Conservation (phyloP, 2,329 filamentous ascomycete species). For the Magnaporthiopsis rhizophila region DNA sequence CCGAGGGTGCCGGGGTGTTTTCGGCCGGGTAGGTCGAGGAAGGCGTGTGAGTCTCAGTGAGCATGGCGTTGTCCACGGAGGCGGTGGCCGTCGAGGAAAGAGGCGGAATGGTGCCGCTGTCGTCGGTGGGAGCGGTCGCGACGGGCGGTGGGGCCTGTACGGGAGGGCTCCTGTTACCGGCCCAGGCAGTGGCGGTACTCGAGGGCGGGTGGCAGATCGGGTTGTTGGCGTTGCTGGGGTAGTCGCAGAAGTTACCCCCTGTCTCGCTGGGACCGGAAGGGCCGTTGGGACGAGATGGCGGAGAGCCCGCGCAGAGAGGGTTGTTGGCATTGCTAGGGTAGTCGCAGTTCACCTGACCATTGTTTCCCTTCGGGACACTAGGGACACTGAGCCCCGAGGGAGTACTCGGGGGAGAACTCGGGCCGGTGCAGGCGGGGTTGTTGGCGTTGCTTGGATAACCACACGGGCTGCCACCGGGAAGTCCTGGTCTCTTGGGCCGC, state of each 20-base stretch:
- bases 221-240: constrained; percentile 7
- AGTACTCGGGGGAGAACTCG: background rate
- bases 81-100: no score
- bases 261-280: background rate
- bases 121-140: no score
- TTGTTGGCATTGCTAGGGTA: constrained; percentile 3
- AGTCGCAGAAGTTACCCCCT: constrained; percentile 1
- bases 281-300: background rate
- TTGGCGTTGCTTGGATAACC: constrained; percentile 1
- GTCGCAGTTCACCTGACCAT: constrained; percentile 2
- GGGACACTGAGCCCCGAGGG: background rate
- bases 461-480: background rate
- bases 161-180: background rate
- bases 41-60: no score
- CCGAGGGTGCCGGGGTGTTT: background rate
- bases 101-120: no score
- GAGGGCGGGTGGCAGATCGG: background rate
- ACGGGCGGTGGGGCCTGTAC: no score
- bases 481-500: background rate
- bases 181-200: background rate
- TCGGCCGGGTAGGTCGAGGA: background rate
- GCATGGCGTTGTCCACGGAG: no score
- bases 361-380: background rate
- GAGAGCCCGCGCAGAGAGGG: background rate
- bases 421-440: constrained; percentile 1